Evolutionary conservation across 345 rosid species (phyloP).

Genomic region (Populus nigra): DNA sequence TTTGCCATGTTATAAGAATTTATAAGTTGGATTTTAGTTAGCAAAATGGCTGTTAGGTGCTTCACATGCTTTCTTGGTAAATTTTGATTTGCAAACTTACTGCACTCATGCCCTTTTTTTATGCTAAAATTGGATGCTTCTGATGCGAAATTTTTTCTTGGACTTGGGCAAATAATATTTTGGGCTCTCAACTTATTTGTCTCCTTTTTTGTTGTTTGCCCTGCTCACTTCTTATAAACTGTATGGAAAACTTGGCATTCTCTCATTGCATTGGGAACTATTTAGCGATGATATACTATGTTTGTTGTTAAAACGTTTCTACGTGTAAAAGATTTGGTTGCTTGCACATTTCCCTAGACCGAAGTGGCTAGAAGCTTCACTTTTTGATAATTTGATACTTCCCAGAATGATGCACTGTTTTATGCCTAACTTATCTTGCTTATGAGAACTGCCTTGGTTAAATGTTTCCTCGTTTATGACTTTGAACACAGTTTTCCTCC

Average conservation of each 20-base stretch:
- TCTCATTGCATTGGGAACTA: background rate
- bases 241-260: background rate
- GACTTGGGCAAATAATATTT: background rate
- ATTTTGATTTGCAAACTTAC: background rate
- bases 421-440: background rate
- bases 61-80: background rate
- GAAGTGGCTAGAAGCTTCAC: background rate
- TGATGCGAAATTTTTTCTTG: background rate
- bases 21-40: background rate
- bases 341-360: background rate
- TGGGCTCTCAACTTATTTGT: background rate
- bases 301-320: background rate
- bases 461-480: background rate
- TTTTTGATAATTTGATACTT: background rate
- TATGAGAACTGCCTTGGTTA: background rate
- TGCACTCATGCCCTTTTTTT: background rate
- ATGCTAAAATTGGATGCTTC: background rate
- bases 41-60: background rate
- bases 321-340: background rate
- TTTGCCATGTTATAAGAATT: background rate
- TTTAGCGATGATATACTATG: background rate
- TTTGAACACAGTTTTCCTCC: background rate
- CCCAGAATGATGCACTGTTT: background rate
- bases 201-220: background rate
- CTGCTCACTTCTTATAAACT: background rate